A percentile compares a stretch with the other conserved stretches of the same genome.
Conservation (phyloP, 768 basidiomycete species). For the Filobasidium floriforme region DNA sequence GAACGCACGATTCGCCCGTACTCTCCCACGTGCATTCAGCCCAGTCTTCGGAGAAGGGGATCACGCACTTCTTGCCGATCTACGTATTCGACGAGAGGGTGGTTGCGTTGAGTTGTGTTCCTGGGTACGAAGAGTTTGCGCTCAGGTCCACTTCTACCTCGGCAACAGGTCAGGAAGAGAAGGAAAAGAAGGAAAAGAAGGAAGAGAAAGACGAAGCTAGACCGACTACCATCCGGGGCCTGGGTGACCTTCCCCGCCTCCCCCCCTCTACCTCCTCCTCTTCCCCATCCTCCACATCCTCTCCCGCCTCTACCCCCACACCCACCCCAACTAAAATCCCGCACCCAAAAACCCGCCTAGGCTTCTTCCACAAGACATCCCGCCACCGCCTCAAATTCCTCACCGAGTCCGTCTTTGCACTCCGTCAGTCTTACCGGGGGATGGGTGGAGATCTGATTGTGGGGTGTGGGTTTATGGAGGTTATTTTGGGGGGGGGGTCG, state of each 20-base stretch:
- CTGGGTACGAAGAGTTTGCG: slow-evolving; percentile 30
- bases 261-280: background rate
- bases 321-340: background rate
- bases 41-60: too few relatives aligned
- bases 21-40: slow-evolving; percentile 34
- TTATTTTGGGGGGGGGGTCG: slow-evolving; percentile 38
- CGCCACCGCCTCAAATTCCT: slow-evolving; percentile 42
- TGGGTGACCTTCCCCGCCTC: slow-evolving; percentile 15
- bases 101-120: slow-evolving; percentile 44
- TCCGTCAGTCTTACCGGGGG: slow-evolving; percentile 34
- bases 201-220: slow-evolving; percentile 12
- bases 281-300: too few relatives aligned
- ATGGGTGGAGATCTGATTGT: slow-evolving; percentile 44
- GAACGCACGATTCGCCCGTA: slow-evolving; percentile 37
- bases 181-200: slow-evolving; percentile 22
- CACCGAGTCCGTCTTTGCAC: slow-evolving; percentile 43
- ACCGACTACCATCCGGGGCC: slow-evolving; percentile 18
- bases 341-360: slow-evolving; percentile 27
- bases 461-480: slow-evolving; percentile 46
- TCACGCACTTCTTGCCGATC: slow-evolving; percentile 47
- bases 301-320: too few relatives aligned
- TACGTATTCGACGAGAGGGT: slow-evolving; percentile 48
- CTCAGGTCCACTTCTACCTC: too few relatives aligned
- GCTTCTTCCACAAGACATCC: slow-evolving; percentile 32
- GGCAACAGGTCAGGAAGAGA: slow-evolving; percentile 32